phyloP scores from a whole-genome alignment of 352 stramenopile genomes.

The Phytophthora colocasiae region DNA sequence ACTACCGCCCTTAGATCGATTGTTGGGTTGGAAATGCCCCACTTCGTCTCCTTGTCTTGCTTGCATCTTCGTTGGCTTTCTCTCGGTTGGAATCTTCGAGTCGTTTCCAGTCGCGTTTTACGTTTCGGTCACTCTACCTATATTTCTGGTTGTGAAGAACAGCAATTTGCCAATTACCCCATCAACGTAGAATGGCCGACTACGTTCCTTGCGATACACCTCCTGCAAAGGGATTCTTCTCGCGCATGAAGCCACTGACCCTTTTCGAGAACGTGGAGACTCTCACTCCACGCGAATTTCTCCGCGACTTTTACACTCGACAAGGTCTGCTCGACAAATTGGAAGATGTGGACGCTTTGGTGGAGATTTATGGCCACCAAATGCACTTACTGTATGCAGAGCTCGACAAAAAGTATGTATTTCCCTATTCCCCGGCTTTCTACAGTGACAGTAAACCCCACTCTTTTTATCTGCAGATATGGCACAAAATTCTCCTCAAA shows the following conservation, averaged over 20 bases:
- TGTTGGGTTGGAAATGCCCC: not conserved
- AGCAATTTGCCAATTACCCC: too few species aligned
- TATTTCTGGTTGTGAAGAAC: conserved; percentile 4
- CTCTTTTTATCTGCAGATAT: conserved; percentile 45
- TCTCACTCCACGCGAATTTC: conserved; percentile 66
- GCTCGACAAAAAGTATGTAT: conserved; percentile 73
- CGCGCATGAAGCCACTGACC: conserved; percentile 60
- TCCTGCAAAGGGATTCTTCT: conserved; percentile 48
- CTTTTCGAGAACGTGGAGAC: conserved; percentile 62
- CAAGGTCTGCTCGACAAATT: conserved; percentile 70
- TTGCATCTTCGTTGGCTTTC: not conserved
- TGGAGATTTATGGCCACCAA: conserved; percentile 57
- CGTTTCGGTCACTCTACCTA: conserved; percentile 11
- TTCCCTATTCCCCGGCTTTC: not conserved
- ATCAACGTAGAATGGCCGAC: conserved; percentile 22
- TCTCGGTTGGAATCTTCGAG: not conserved
- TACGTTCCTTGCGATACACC: conserved; percentile 19
- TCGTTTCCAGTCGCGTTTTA: conserved; percentile 7
- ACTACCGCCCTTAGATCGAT: not conserved
- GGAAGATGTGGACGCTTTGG: conserved; percentile 69
- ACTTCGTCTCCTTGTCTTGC: not conserved
- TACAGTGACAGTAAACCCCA: not conserved
- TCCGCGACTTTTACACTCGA: conserved; percentile 79
- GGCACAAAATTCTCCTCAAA: conserved; percentile 60
- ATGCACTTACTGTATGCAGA: conserved; percentile 65